Conservation (phyloP, 2,329 filamentous ascomycete genomes). For the Nigrospora oryzae region DNA sequence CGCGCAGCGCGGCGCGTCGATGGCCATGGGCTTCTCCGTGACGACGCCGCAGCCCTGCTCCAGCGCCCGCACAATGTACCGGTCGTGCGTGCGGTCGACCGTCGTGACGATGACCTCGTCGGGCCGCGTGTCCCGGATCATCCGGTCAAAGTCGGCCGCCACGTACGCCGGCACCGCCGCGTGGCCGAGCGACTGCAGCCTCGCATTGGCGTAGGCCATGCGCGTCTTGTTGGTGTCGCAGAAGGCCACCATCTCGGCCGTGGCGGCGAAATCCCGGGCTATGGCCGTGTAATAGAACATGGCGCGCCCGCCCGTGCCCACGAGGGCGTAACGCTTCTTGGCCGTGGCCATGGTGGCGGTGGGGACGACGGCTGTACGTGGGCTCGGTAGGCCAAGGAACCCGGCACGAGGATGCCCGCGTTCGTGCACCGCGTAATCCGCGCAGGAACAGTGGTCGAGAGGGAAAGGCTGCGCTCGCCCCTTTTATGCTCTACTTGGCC, state of each 20-base stretch:
- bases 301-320: conserved; percentile 52
- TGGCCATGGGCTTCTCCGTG: conserved; percentile 60
- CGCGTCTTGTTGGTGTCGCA: conserved; percentile 55
- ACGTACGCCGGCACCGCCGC: conserved; percentile 42
- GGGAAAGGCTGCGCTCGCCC: no score
- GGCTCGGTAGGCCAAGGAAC: no score
- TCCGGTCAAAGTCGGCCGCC: conserved; percentile 46
- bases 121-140: conserved; percentile 47
- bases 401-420: no score
- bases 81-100: conserved; percentile 53
- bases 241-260: conserved; percentile 43
- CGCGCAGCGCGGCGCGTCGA: conserved; percentile 44
- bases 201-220: conserved; percentile 45
- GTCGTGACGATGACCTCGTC: conserved; percentile 57
- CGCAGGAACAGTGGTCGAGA: no score
- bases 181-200: conserved; percentile 36
- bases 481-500: no score
- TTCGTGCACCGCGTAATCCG: no score
- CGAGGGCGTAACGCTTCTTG: conserved; percentile 41
- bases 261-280: conserved; percentile 38
- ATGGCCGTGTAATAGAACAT: conserved; percentile 54
- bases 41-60: conserved; percentile 52
- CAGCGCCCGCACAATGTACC: conserved; percentile 50
- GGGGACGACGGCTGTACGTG: no score
- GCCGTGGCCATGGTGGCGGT: not conserved